Percentiles rank a stretch among this genome's conserved stretches.
These are phyloP conservation scores for Candida coquimbonensis DNA, from an alignment of 805 yeast genomes.

Conservation along the genomic window DNA sequence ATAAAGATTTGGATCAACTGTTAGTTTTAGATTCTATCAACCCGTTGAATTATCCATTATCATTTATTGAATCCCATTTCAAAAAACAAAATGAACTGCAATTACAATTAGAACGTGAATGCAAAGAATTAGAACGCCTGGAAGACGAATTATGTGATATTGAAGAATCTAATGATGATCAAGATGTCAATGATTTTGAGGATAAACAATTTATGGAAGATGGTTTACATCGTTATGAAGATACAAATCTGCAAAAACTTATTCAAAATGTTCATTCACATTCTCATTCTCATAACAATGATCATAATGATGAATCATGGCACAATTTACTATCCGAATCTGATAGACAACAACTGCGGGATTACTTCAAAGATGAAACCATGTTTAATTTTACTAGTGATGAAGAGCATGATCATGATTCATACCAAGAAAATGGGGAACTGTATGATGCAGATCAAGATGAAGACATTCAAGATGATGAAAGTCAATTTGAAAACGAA, in stretches of 20 bases:
- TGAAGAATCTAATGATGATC: neutral
- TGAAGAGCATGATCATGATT: slow-evolving; percentile 20
- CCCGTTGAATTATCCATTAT: neutral
- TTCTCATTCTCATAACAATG: neutral
- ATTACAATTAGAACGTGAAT: slow-evolving; percentile 3
- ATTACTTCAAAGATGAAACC: slow-evolving; percentile 5
- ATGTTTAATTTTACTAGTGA: slow-evolving; percentile 3
- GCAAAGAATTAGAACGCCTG: slow-evolving; percentile 3
- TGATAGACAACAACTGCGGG: slow-evolving; percentile 15
- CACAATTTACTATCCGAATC: neutral
- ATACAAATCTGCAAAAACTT: neutral
- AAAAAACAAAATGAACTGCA: slow-evolving; percentile 1
- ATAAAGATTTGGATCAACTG: neutral
- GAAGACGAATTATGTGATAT: slow-evolving; percentile 1
- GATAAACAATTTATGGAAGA: neutral
- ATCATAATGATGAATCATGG: slow-evolving; percentile 5
- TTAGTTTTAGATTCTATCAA: neutral
- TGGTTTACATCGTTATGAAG: neutral
- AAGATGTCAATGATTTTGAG: neutral
- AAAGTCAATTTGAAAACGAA: slow-evolving; percentile 30
- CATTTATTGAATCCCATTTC: slow-evolving; percentile 2
- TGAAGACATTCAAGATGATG: slow-evolving; percentile 27
- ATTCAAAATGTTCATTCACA: neutral
- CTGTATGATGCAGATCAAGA: slow-evolving; percentile 22
- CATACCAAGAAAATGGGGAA: slow-evolving; percentile 13